Percentiles rank a stretch among this genome's conserved stretches.
Evolutionary conservation across 2,329 filamentous ascomycete genomes (phyloP).

Genomic region (Mycogone perniciosa): DNA sequence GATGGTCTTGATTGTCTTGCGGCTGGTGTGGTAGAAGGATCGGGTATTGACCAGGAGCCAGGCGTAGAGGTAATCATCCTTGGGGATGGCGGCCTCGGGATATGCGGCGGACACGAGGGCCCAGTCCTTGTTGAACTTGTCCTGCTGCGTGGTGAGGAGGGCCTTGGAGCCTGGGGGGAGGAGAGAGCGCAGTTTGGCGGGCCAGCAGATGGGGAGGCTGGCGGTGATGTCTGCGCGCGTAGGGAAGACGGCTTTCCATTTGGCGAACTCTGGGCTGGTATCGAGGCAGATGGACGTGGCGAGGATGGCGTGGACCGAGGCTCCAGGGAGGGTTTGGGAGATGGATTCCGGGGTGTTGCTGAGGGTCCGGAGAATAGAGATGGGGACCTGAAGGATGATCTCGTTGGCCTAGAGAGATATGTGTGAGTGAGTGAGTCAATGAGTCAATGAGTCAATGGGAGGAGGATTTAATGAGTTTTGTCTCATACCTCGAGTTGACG

Average conservation of each 20-base stretch:
- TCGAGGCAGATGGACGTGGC: slow-evolving; percentile 61
- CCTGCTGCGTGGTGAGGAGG: slow-evolving; percentile 47
- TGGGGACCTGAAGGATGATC: slow-evolving; percentile 59
- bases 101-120: slow-evolving; percentile 24
- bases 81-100: slow-evolving; percentile 19
- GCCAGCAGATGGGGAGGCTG: slow-evolving; percentile 44
- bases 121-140: slow-evolving; percentile 39
- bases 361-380: slow-evolving; percentile 56
- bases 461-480: background rate
- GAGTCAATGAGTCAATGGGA: background rate
- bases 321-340: slow-evolving; percentile 42
- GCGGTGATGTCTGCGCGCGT: slow-evolving; percentile 48
- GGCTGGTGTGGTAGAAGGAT: slow-evolving; percentile 52
- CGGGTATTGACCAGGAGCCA: slow-evolving; percentile 58
- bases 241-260: slow-evolving; percentile 66
- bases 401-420: slow-evolving; percentile 34
- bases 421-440: background rate
- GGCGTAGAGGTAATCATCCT: slow-evolving; percentile 43
- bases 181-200: slow-evolving; percentile 33
- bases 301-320: slow-evolving; percentile 63
- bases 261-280: slow-evolving; percentile 37
- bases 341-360: slow-evolving; percentile 52
- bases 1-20: slow-evolving; percentile 35
- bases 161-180: slow-evolving; percentile 37
- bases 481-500: slow-evolving; percentile 54